Conservation (phyloP, 176 grass and related monocot species). For the Carex parvula region DNA sequence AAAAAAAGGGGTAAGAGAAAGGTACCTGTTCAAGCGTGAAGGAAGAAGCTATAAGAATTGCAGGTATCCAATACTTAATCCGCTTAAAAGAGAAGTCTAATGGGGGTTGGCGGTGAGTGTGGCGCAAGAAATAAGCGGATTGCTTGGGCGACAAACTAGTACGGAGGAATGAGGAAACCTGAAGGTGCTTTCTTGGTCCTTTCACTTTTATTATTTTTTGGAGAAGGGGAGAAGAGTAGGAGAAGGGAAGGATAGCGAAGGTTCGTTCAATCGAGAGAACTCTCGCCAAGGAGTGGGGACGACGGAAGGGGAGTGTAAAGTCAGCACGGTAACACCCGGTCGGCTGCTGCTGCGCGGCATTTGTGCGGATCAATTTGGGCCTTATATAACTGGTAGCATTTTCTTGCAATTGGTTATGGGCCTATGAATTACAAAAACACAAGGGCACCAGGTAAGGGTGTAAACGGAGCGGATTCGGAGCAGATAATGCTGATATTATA, state of each 20-base stretch:
- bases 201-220: background rate
- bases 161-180: background rate
- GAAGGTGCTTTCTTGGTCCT: background rate
- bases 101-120: background rate
- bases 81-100: background rate
- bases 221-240: background rate
- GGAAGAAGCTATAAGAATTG: background rate
- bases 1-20: background rate
- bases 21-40: background rate
- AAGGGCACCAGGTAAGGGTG: no score
- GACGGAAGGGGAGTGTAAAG: conserved; percentile 4
- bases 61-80: background rate
- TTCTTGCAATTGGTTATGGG: no score
- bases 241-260: background rate
- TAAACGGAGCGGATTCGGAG: no score
- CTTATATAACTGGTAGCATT: no score
- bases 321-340: no score
- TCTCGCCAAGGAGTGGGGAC: background rate
- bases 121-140: background rate
- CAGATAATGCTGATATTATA: no score
- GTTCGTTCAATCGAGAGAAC: conserved; percentile 4
- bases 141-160: background rate
- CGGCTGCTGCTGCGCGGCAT: background rate
- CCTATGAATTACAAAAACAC: no score
- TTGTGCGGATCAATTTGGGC: no score